Evolutionary conservation across 495 filamentous ascomycete species (phyloP), one percentile per base, ranked within the genome.

Genomic region (Aeminium ludgeri): DNA sequence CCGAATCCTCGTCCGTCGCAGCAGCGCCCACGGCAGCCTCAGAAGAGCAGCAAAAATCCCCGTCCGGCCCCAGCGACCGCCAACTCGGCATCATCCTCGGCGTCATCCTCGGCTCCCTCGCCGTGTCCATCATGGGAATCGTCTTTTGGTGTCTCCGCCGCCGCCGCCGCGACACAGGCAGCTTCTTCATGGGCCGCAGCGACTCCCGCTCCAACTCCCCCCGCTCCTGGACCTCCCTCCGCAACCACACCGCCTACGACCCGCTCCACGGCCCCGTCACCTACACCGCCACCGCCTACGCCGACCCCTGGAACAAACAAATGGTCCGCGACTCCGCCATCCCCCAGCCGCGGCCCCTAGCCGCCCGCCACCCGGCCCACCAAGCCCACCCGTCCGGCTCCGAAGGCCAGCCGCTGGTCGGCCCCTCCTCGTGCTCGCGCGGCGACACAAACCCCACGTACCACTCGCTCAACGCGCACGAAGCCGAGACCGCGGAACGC

Each of bases 11-110:
- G n/a, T n/a, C n/a, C n/a, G n/a, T n/a, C n/a, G n/a, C n/a, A n/a
- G n/a, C n/a, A n/a, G n/a, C n/a, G n/a, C n/a, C n/a, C n/a, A n/a
- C n/a, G n/a, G n/a, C n/a, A n/a, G n/a, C n/a, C n/a, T n/a, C n/a
- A n/a, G n/a, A n/a, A n/a, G n/a, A n/a, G n/a, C n/a, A n/a, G n/a
- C n/a, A n/a, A n/a, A n/a, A n/a, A n/a, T n/a, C n/a, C n/a, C n/a
- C n/a, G n/a, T n/a, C n/a, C n/a, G n/a, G n/a, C n/a, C n/a, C n/a
- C 12, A 37, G 35, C 29, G 44, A 46, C 35, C 17, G 40, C 31
- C 36, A 37, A 36, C 33, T 51, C 18, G 48, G 35, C 19, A 43
- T 51, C n/a, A 34, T 41, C 25, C 30, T 51, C 27, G 48, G 43
- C 8, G 44, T 40, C 6, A 44, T 46, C 3, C 12, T 51, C n/a